A percentile compares a stretch with the other conserved stretches of the same genome.
Evolutionary conservation across 108 stramenopile species (phyloP).

Genomic region (Schizochytrium sp.): DNA sequence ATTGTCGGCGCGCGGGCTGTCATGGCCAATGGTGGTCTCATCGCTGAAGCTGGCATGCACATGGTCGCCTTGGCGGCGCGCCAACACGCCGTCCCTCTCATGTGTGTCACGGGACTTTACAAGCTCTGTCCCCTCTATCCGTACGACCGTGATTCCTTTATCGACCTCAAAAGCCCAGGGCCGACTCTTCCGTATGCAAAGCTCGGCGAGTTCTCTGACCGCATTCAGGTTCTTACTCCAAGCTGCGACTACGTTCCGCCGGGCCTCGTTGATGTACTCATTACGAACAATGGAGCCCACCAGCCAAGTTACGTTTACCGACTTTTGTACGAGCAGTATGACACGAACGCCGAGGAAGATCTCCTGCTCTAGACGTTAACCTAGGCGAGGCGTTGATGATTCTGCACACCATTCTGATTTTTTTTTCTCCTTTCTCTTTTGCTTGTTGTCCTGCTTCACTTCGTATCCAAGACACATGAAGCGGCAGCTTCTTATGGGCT

Average conservation of each 20-base stretch:
- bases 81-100: slow-evolving; percentile 81
- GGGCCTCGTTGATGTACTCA: slow-evolving; percentile 75
- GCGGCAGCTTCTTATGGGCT: too few species aligned
- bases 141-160: slow-evolving; percentile 87
- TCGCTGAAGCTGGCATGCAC: slow-evolving; percentile 76
- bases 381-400: too few species aligned
- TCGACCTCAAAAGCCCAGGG: slow-evolving; percentile 67
- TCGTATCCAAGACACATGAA: too few species aligned
- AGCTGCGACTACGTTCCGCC: slow-evolving; percentile 88
- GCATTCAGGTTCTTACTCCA: slow-evolving; percentile 70
- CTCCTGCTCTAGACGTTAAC: slow-evolving; percentile 39
- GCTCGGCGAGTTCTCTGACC: slow-evolving; percentile 41
- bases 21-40: slow-evolving; percentile 87
- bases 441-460: too few species aligned
- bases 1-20: slow-evolving; percentile 85
- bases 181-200: slow-evolving; percentile 58
- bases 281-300: slow-evolving; percentile 88
- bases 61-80: slow-evolving; percentile 83
- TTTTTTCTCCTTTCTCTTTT: too few species aligned
- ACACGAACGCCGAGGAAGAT: slow-evolving; percentile 75
- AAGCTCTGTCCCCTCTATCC: slow-evolving; percentile 93
- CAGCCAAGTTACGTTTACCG: slow-evolving; percentile 91
- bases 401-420: too few species aligned
- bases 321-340: slow-evolving; percentile 83
- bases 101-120: slow-evolving; percentile 84